These are phyloP conservation scores for Tirmania nivea DNA, from an alignment of 495 filamentous ascomycete species.

Conservation along the genomic window DNA sequence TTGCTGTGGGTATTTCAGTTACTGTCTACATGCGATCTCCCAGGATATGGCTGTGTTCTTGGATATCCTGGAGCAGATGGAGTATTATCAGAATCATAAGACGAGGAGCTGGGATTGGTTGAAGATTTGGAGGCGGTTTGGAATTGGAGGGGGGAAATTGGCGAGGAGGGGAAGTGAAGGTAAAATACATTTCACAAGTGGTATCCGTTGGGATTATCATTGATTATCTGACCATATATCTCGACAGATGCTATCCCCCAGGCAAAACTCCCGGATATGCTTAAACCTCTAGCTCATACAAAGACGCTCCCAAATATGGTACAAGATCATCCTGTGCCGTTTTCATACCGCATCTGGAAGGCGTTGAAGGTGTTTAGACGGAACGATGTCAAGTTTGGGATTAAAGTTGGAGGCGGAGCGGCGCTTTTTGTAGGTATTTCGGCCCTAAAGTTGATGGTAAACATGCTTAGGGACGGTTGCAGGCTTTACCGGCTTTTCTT, in stretches of 20 bases:
- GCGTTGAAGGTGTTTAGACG: conserved; percentile 35
- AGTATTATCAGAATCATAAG: conserved; percentile 30
- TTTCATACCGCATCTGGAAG: conserved; percentile 36
- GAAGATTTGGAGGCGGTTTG: conserved; percentile 43
- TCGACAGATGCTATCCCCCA: too few relatives aligned
- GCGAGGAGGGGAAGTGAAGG: conserved; percentile 4
- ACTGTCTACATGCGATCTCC: conserved; percentile 68
- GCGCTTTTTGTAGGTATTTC: conserved; percentile 25
- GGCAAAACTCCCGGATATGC: background rate
- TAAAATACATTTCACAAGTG: background rate
- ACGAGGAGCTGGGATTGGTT: conserved; percentile 69
- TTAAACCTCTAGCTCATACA: conserved; percentile 10
- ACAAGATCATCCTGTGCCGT: conserved; percentile 29
- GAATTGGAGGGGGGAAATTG: background rate
- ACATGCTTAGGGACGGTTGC: conserved; percentile 17
- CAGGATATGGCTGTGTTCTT: conserved; percentile 69
- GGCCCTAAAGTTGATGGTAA: background rate
- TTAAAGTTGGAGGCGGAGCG: conserved; percentile 83
- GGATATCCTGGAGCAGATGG: conserved; percentile 61
- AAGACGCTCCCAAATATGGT: conserved; percentile 13
- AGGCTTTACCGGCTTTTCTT: conserved; percentile 71
- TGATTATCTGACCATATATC: background rate
- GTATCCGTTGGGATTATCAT: too few relatives aligned
- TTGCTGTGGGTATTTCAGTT: conserved; percentile 86
- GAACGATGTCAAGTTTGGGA: conserved; percentile 54